These are phyloP conservation scores for Aspergillus fumigatiaffinis DNA, from an alignment of 2,329 filamentous ascomycete species.

Conservation along the genomic window DNA sequence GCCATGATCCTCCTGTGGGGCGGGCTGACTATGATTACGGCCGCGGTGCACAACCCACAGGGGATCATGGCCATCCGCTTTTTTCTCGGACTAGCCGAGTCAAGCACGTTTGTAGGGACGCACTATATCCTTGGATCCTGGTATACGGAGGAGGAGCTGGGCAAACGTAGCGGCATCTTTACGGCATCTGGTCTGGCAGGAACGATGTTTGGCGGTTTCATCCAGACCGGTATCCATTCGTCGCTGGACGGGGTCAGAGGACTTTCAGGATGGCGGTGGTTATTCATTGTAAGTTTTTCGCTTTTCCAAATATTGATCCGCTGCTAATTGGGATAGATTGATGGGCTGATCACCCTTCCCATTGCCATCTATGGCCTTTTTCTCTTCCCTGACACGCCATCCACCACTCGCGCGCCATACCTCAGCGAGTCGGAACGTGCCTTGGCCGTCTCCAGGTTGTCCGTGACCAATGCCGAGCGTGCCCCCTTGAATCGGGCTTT, in stretches of 20 bases:
- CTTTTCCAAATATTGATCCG: not conserved
- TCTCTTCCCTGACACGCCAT: constrained; percentile 37
- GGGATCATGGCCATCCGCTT: constrained; percentile 36
- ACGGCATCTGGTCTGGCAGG: constrained; percentile 31
- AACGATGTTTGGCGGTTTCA: constrained; percentile 36
- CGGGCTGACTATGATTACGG: constrained; percentile 29
- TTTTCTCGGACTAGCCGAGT: constrained; percentile 32
- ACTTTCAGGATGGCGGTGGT: constrained; percentile 33
- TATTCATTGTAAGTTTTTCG: constrained; percentile 28
- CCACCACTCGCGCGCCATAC: constrained; percentile 33
- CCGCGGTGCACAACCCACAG: constrained; percentile 25
- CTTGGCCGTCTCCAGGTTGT: constrained; percentile 30
- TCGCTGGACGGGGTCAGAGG: constrained; percentile 25
- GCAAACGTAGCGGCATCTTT: constrained; percentile 36
- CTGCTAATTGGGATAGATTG: constrained; percentile 20
- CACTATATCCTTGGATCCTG: constrained; percentile 41
- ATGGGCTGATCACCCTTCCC: constrained; percentile 41
- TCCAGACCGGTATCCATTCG: constrained; percentile 33
- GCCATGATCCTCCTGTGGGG: constrained; percentile 30
- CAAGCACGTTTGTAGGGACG: constrained; percentile 31
- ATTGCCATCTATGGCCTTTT: constrained; percentile 43
- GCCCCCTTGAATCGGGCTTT: constrained; percentile 21
- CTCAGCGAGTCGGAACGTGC: constrained; percentile 27
- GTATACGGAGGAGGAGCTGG: constrained; percentile 42
- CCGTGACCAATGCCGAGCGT: constrained; percentile 19